phyloP scores from a whole-genome alignment of 2,329 filamentous ascomycete species.

The Ophiostoma ulmi region DNA sequence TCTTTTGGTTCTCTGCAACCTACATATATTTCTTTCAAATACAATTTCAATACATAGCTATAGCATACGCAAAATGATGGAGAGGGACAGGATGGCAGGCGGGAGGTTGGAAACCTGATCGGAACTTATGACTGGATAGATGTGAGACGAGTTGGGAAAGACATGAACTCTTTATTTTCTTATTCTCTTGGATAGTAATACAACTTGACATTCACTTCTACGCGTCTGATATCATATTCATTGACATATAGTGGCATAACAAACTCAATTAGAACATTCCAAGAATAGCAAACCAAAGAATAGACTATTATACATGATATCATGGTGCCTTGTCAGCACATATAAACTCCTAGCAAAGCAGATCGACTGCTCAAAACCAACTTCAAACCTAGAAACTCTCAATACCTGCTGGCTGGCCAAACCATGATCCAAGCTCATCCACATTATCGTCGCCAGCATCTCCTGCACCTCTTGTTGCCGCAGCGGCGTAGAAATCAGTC shows the following conservation, averaged over 20 bases:
- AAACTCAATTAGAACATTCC: background rate
- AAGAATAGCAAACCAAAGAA: background rate
- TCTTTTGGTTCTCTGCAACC: background rate
- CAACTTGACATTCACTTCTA: background rate
- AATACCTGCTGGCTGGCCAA: slow-evolving; percentile 64
- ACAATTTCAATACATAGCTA: slow-evolving; percentile 1
- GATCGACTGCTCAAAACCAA: background rate
- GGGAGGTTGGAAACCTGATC: background rate
- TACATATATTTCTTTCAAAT: background rate
- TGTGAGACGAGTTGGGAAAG: background rate
- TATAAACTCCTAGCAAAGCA: background rate
- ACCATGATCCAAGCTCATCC: slow-evolving; percentile 75
- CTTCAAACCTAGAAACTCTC: slow-evolving; percentile 60
- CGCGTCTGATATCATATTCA: background rate
- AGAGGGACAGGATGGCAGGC: slow-evolving; percentile 1
- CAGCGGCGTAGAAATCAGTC: slow-evolving; percentile 65
- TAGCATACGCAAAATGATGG: slow-evolving; percentile 1
- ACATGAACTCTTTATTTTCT: background rate
- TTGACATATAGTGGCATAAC: background rate
- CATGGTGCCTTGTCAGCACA: background rate
- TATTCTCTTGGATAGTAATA: background rate
- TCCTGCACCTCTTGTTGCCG: slow-evolving; percentile 31
- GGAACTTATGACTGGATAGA: slow-evolving; percentile 13
- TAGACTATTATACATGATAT: slow-evolving; percentile 9
- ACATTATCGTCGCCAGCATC: slow-evolving; percentile 44